A percentile compares a stretch with the other conserved stretches of the same genome.
These are phyloP conservation scores for Metroxylon sagu DNA, from an alignment of 176 grass and related monocot genomes.

Conservation along the genomic window DNA sequence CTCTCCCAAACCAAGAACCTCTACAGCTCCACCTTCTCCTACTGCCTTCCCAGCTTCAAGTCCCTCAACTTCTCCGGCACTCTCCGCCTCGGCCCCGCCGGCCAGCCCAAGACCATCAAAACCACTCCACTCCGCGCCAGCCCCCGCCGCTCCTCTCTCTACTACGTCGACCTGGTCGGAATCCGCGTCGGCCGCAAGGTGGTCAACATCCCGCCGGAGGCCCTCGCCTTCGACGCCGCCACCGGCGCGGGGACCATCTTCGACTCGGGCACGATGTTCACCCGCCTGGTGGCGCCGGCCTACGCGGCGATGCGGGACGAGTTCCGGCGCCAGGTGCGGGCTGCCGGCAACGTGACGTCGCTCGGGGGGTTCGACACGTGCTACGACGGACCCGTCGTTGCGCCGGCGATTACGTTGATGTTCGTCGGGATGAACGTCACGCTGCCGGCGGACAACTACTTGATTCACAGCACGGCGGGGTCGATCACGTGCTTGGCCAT, in stretches of 20 bases:
- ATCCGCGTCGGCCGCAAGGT: conserved; percentile 45
- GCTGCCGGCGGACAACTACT: conserved; percentile 75
- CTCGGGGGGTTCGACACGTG: conserved; percentile 95
- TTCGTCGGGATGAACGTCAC: conserved; percentile 50
- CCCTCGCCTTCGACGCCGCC: conserved; percentile 56
- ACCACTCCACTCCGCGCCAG: conserved; percentile 73
- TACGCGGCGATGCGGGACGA: conserved; percentile 76
- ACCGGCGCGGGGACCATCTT: conserved; percentile 76
- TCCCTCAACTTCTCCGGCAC: conserved; percentile 94
- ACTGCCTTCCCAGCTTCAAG: conserved; percentile 89
- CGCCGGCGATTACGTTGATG: conserved; percentile 53
- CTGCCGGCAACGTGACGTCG: conserved; percentile 68
- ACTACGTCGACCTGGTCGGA: conserved; percentile 84
- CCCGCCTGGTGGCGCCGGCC: conserved; percentile 64
- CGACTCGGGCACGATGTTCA: conserved; percentile 88
- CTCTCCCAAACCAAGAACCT: conserved; percentile 48
- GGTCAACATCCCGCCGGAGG: conserved; percentile 28
- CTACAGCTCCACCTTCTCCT: conserved; percentile 81
- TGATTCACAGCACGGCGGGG: conserved; percentile 88
- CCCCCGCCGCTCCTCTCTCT: conserved; percentile 70
- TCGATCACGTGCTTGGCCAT: conserved; percentile 78
- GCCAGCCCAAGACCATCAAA: conserved; percentile 45
- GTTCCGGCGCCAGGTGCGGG: conserved; percentile 65
- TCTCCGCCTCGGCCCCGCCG: conserved; percentile 54
- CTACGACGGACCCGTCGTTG: conserved; percentile 66